Conservation (phyloP, 2,329 filamentous ascomycete species). For the Claviceps monticola region DNA sequence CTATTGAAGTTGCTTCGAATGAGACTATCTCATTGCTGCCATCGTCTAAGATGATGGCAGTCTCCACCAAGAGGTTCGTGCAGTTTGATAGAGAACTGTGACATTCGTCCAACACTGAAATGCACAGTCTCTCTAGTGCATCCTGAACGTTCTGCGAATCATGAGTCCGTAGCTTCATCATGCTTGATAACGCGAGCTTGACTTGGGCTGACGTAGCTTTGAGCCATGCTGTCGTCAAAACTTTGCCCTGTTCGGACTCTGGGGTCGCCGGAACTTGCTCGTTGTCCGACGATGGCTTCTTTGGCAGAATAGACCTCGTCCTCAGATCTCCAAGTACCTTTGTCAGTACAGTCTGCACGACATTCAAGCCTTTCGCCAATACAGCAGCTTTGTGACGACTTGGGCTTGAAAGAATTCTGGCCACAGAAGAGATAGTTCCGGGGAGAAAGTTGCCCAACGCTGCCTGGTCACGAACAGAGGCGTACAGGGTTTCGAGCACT, state of each 20-base stretch:
- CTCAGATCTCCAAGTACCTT: conserved; percentile 45
- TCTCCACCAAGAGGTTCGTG: conserved; percentile 62
- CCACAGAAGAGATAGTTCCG: conserved; percentile 69
- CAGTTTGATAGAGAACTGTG: conserved; percentile 57
- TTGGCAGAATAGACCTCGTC: conserved; percentile 31
- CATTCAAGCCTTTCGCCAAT: conserved; percentile 46
- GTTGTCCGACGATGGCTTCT: conserved; percentile 7
- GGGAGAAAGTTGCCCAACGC: conserved; percentile 77
- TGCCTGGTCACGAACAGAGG: conserved; percentile 54
- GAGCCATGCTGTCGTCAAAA: conserved; percentile 50
- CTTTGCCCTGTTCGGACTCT: conserved; percentile 17
- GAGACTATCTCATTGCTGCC: conserved; percentile 25
- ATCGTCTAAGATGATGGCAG: conserved; percentile 54
- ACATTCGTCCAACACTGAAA: conserved; percentile 67
- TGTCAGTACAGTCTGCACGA: conserved; percentile 40
- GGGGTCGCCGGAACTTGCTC: conserved; percentile 13
- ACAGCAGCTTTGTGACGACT: conserved; percentile 43
- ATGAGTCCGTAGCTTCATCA: conserved; percentile 63
- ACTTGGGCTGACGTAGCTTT: conserved; percentile 69
- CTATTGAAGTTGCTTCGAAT: conserved; percentile 9
- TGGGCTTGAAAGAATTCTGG: conserved; percentile 59
- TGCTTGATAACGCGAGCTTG: conserved; percentile 64
- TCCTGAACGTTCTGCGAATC: conserved; percentile 53
- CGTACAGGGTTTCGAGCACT: conserved; percentile 48
- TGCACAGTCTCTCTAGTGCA: conserved; percentile 56